Base-by-base conservation (phyloP, 202 grass and related monocot genomes). In the Saccharum hybrid region DNA sequence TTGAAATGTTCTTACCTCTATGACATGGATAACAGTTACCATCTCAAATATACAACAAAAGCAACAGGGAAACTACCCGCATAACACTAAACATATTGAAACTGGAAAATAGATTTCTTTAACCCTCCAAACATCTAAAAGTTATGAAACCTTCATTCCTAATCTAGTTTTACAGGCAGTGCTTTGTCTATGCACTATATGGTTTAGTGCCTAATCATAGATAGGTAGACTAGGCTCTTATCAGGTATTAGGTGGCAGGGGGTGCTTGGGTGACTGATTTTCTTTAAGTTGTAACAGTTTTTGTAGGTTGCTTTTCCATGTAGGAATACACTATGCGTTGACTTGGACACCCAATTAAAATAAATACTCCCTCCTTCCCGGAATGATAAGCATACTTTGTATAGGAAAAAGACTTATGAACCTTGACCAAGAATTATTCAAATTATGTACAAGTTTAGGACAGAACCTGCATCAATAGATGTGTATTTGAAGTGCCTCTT, bases 1-100 rank as follows among this genome's bases (percentile, higher is more conserved):
- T 79, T 67, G 28, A 48, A 37, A 80, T 84, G 30, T 72, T 75
- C 39, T 75, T 81, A 54, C 34, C 45, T 73, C 11, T 54, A n/a
- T n/a, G 28, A 69, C 7, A 38, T 30, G 56, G 54, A 23, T 66
- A 34, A 9, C 6, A 78, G 56, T 31, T 10, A 48, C 10, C 30
- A 33, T 8, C 14, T 64, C 23, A 22, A 12, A 22, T 64, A 7
- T 77, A 23, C 14, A 65, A 51, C 31, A 66, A 22, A 49, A 36
- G 16, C 21, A 48, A 78, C 21, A 31, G 11, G 49, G 30, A 45
- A 59, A 66, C 42, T 21, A 66, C 43, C 62, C 2, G 21, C 31
- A 9, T 79, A 67, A 51, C 43, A 38, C 10, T 23, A 31, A 30
- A 66, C 45, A 79, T 22, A 51, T 15, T 67, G n/a, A 5, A 68